Evolutionary conservation across 495 filamentous ascomycete species (phyloP), one percentile per base, ranked within the genome.

Genomic region (Alectoria sarmentosa): DNA sequence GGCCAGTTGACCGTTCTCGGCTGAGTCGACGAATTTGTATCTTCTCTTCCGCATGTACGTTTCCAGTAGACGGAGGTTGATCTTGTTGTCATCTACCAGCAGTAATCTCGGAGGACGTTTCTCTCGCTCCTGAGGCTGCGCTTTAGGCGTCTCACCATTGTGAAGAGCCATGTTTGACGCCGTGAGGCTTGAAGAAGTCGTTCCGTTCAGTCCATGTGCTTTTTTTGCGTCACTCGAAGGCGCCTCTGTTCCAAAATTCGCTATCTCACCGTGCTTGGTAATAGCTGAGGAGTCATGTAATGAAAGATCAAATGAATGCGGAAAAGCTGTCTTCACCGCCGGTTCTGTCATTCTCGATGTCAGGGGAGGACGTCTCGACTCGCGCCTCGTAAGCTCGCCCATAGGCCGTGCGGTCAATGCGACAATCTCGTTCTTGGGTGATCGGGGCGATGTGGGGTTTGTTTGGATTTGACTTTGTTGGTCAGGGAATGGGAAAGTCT

Each of bases 21-120:
- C 83, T 0, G 78, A 74, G n/a, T 73, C 71, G 8, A 84, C 66
- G 6, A 67, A 69, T 2, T 68, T 58, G 52, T 82, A 71, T 7
- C 75, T 68, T 4, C 82, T 76, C 59, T 79, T 83, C 39, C 76
- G 77, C 77, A 89, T 81, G 65, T 85, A 86, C 0, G 84, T 84
- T 46, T 83, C 74, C 55, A 90, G 81, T 0, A 90, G 75, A n/a
- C 83, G 85, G 41, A 90, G 80, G 66, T 91, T 91, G 68, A 91
- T 90, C 5, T 79, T 76, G 70, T 91, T 91, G 69, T 91, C 88
- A 64, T 91, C 88, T 0, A 90, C 88, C 0, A 90, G 80, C 1
- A 90, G 79, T 8, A 90, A 76, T 32, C 73, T 73, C 9, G 69
- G 66, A 46, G 71, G 58, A 21, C 70, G 67, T 28, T 67, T 70